Base-by-base conservation (phyloP, 495 filamentous ascomycete species). In the Hypoxylon lenormandii region DNA sequence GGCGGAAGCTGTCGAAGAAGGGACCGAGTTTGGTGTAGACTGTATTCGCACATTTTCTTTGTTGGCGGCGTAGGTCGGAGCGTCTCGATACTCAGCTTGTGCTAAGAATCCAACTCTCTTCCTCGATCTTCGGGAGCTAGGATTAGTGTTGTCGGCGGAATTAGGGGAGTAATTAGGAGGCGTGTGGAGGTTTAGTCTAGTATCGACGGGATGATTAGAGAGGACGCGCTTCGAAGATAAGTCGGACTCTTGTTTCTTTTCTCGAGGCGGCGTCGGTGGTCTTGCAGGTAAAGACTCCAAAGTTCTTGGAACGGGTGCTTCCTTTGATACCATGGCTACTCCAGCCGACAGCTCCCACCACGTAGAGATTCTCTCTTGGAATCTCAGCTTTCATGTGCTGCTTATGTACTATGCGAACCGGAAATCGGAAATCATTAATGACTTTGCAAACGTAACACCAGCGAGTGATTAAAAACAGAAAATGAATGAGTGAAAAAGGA, bases 61-160 rank as follows among this genome's bases (percentile, higher is more conserved):
- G 55, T 83, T 80, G 16, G 80, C 68, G 16, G 80, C 68, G 56
- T 83, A 81, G 2, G 78, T 75, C 5, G 84, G 83, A 43, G 86
- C 79, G 50, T 90, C 88, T 64, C 88, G 88, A 79, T 91, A 92
- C 56, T 90, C 86, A 54, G 88, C 86, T 79, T 88, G 86, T 64
- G 87, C 87, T 12, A 90, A 92, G 79, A 91, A 94, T 26, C 84
- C 88, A 49, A 94, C 92, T 69, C 83, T 85, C 79, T 97, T 97
- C 61, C 78, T 69, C 7, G 77, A 76, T 18, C 78, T 76, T 62
- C 80, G 76, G 70, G 82, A 79, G 78, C 85, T 81, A 64, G 88
- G 84, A 77, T 87, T 75, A 80, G 90, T 81, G 79, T 90, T 80
- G 81, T 89, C 56, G 79, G 89, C 85, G 57, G 72, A 74, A 30